Base-by-base conservation (phyloP, 139 green algal genomes). In the Auxenochlorella pyrenoidosa region DNA sequence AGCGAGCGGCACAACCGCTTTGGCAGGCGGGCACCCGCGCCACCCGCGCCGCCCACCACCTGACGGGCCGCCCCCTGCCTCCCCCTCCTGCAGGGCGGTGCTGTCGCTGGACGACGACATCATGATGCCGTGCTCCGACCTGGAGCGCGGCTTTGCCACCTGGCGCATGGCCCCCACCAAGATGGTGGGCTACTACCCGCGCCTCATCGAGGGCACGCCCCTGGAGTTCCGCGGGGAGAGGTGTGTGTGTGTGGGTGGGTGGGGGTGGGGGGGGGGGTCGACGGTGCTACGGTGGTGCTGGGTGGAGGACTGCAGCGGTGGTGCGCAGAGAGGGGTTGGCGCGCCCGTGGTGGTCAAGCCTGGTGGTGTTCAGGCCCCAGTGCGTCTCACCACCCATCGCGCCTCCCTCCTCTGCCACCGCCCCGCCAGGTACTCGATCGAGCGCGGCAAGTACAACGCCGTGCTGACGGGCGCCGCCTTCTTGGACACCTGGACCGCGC, bases 91-190 rank as follows among this genome's bases (percentile, higher is more conserved):
- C 60, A 75, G 88, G 40, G 88, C 68, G 6, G 88, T 93, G 68
- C 83, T 94, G 36, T 92, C 88, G 24, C 59, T 94, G 58, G 88
- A 93, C 40, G 90, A 93, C 72, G 90, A 93, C 86, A 87, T 93
- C 43, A 59, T 88, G 40, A 77, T 94, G 83, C 86, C 90, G 34
- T 94, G 91, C 86, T 36, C 51, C 41, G 75, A 88, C 68, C 83
- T 94, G 44, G 88, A 93, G 72, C 47, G n/a, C 36, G 79, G 44
- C 30, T 92, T 93, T 71, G 90, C 84, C 30, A 21, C 28, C 30
- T 92, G 89, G 87, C 60, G 87, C 38, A 21, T 26, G 43, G 51
- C 16, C 21, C 87, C 87, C 8, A 41, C 80, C 40, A 79, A 70
- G 36, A 75, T 93, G n/a, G 63, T 91, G 44, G 92, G 91, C 26